A percentile compares a stretch with the other conserved stretches of the same genome.
Evolutionary conservation across 176 grass and related monocot genomes (phyloP).

Genomic region (Oryza glaberrima): DNA sequence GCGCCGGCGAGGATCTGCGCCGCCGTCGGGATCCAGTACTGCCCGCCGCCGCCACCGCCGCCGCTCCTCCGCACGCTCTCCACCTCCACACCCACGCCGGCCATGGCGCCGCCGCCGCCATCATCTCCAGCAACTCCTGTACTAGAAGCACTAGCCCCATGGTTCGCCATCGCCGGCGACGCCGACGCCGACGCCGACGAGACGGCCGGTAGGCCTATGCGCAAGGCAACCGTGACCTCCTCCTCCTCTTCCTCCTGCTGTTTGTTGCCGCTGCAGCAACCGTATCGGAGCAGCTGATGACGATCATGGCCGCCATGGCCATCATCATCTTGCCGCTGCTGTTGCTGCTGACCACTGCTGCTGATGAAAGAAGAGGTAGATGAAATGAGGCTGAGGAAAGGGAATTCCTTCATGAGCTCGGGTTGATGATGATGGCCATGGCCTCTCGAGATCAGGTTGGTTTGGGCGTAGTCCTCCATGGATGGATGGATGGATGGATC

Average conservation of each 20-base stretch:
- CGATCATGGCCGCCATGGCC: not conserved
- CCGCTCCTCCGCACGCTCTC: conserved; percentile 39
- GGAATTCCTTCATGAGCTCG: conserved; percentile 53
- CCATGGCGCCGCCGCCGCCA: not conserved
- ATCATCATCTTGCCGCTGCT: not conserved
- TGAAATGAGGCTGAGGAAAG: conserved; percentile 51
- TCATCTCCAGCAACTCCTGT: conserved; percentile 4
- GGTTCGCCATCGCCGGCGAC: not conserved
- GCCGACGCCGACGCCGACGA: not conserved
- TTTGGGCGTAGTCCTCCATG: not conserved
- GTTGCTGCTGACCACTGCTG: not conserved
- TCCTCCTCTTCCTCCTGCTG: conserved; percentile 3
- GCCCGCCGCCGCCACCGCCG: conserved; percentile 35
- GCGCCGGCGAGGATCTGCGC: conserved; percentile 70
- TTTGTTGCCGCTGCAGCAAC: not conserved
- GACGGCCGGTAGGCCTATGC: conserved; percentile 52
- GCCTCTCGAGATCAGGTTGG: not conserved
- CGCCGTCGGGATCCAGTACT: conserved; percentile 75
- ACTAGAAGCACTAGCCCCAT: not conserved
- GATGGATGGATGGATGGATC: not conserved
- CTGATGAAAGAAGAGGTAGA: not conserved
- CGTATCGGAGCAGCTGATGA: not conserved
- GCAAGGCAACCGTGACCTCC: conserved; percentile 49
- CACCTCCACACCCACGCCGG: conserved; percentile 19
- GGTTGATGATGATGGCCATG: not conserved